Evolutionary conservation across 1,284 basidiomycete species (phyloP), one percentile per base, ranked within the genome.

Genomic region (Sporisorium sorghi): DNA sequence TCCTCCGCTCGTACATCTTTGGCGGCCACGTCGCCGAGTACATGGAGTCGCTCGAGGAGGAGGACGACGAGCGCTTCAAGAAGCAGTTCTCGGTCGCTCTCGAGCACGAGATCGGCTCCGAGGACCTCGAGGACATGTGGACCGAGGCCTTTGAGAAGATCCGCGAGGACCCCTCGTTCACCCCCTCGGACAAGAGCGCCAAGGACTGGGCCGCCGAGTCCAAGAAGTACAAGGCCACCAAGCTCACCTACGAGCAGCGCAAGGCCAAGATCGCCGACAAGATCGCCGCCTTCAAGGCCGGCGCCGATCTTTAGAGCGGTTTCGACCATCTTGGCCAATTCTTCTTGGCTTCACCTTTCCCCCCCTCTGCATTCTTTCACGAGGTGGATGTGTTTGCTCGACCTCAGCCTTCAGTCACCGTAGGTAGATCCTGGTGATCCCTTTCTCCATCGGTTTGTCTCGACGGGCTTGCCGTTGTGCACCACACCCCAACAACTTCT

Each of bases 11-110:
- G 87, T 99, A 99, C 89, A 99, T 99, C 86, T 94, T 90, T 84
- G 96, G 94, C 86, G 95, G 95, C 59, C 95, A 99, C 86, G 91
- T 99, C 69, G 93, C 97, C 71, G 97, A 99, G 87, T 99, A 98
- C 89, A 99, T 99, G 97, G 94, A 99, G 88, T 92, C 91, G 54
- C 88, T 99, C 67, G 97, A 99, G 88, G 97, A 99, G 89, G 97
- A 99, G 88, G 97, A 99, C 86, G 97, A 98, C 85, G 96, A 98
- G 87, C 89, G 94, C 33, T 98, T 98, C 90, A 97, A 97, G 90
- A 98, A 96, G 89, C 96, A 98, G 86, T 98, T 98, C 87, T 85
- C 96, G 14, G 89, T 90, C 39, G 98, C 98, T 87, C 93, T 99
- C 76, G 94, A 92, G 50, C 94, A 97, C 86, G 97, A 92, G 79